phyloP scores from a whole-genome alignment of 306 rosid genomes.

The Vigna trinervia region DNA sequence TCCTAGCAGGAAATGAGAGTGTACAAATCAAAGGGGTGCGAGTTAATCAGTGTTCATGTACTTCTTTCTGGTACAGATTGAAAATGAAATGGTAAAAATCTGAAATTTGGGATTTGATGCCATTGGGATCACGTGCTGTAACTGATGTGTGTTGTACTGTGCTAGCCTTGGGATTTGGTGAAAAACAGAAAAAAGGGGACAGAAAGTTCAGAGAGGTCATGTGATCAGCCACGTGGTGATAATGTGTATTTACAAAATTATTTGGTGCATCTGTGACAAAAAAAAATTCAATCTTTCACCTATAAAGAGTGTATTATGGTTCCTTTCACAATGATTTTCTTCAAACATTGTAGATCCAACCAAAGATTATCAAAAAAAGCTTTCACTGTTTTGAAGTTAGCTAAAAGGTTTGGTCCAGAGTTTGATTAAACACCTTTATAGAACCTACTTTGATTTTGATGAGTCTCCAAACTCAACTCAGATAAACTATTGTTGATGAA shows the following conservation, averaged over 20 bases:
- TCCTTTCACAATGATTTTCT: background rate
- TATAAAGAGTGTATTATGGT: background rate
- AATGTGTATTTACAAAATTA: background rate
- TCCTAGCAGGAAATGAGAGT: constrained; percentile 36
- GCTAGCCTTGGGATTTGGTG: constrained; percentile 39
- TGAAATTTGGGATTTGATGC: constrained; percentile 55
- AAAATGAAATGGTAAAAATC: constrained; percentile 31
- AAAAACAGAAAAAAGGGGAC: constrained; percentile 8
- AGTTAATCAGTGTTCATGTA: constrained; percentile 36
- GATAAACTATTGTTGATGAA: background rate
- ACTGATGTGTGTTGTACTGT: constrained; percentile 34
- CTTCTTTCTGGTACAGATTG: constrained; percentile 17
- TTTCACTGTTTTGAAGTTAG: background rate
- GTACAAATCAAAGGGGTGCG: constrained; percentile 24
- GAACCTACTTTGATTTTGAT: too few relatives aligned
- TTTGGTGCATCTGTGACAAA: background rate
- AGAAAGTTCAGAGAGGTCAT: constrained; percentile 48
- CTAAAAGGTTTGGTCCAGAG: too few relatives aligned
- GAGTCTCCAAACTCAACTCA: background rate
- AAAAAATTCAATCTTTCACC: background rate
- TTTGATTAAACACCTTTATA: background rate
- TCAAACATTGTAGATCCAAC: too few relatives aligned
- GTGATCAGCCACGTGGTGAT: constrained; percentile 62
- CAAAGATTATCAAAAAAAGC: too few relatives aligned
- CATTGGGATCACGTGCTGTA: constrained; percentile 54